Base-by-base conservation (phyloP, 1,139 yeast species). In the Arxiozyma slooffiae region DNA sequence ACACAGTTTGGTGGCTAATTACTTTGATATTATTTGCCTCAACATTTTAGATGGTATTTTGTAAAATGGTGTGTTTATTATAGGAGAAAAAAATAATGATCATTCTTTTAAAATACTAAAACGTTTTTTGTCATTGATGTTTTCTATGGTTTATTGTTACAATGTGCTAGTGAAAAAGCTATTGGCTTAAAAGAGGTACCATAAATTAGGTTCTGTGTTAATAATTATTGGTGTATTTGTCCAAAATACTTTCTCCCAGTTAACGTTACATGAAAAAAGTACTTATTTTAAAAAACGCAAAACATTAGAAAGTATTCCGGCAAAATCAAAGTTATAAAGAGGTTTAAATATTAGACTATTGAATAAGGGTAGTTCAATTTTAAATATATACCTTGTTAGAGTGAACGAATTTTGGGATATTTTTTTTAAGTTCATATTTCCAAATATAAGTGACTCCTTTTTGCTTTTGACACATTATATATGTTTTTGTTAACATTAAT, bases 101-200 rank as follows among this genome's bases (percentile, higher is more conserved):
- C 5, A 61, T 74, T 47, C 67, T 69, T 3, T 53, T 67, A 3
- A 62, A 61, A 47, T 66, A 60, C 51, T 46, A 73, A 78, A n/a
- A 60, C 64, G 22, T 55, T 71, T 22, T 75, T 75, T 61, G 76
- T 75, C n/a, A 36, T 58, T 22, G 77, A 77, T 38, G 79, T 75
- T 61, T 62, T 74, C 20, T 16, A 67, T 17, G 69, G 75, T 41
- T 68, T 75, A 52, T 51, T 72, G 11, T 47, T 74, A 46, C 79
- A 75, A 57, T 71, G 67, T 18, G 67, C 66, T 18, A 79, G 79
- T 17, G 78, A 75, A 43, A 78, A 77, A 7, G 46, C 73, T 41
- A 64, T n/a, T 67, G 62, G 64, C 69, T 9, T 36, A 44, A 18
- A 55, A 50, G 8, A 42, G 49, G 11, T 48, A 52, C n/a, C 51